phyloP scores from a whole-genome alignment of 345 rosid species.

The Eutrema yunnanense region DNA sequence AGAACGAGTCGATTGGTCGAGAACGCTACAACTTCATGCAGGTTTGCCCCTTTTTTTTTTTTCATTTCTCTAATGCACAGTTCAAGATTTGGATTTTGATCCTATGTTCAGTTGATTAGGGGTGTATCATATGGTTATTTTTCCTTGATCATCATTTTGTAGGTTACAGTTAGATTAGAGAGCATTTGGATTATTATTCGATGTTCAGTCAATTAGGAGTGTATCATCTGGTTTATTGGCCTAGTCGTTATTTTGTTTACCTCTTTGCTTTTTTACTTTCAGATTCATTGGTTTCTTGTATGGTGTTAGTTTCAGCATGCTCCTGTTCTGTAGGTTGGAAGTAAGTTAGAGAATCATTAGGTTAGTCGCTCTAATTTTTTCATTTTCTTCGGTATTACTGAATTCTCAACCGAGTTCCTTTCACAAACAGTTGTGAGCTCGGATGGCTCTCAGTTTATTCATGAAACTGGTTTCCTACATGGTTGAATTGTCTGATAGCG shows the following conservation, averaged over 20 bases:
- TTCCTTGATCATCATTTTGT: no score
- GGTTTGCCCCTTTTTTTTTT: conserved; percentile 26
- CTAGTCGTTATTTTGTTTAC: neutral
- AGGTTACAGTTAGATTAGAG: no score
- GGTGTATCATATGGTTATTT: neutral
- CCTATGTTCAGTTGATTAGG: neutral
- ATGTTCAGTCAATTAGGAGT: neutral
- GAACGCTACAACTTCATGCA: conserved; percentile 95
- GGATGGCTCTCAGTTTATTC: neutral
- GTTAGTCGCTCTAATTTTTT: neutral
- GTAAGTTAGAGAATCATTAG: neutral
- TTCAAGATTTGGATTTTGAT: neutral
- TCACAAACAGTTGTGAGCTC: neutral
- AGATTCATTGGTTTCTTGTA: neutral
- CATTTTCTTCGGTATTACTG: neutral
- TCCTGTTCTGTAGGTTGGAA: no score
- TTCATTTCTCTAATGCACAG: neutral
- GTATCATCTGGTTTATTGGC: neutral
- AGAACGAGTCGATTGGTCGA: conserved; percentile 86
- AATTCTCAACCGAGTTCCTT: no score
- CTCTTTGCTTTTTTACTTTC: neutral
- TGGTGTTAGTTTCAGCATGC: neutral
- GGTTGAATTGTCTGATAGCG: neutral
- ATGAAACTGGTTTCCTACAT: neutral
- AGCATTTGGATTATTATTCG: neutral